Base-by-base conservation (phyloP, 768 basidiomycete species). In the Dictyophora rubrovolvata region DNA sequence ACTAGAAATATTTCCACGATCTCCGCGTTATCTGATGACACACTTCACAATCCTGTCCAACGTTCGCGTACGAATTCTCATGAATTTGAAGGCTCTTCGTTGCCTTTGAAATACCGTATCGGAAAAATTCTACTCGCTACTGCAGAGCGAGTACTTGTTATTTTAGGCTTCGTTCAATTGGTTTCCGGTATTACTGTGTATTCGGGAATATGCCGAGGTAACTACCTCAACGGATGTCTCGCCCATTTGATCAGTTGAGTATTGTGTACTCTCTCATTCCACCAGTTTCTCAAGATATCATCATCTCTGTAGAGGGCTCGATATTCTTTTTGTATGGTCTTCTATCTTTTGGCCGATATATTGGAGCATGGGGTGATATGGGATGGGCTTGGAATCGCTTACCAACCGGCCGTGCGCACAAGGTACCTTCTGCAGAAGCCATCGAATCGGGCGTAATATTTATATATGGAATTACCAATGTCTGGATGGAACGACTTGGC, bases 401-500 rank as follows among this genome's bases (percentile, higher is more conserved):
- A 0, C 86, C 84, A 0, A 65, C 10, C 50, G 72, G 3, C 51
- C 52, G 37, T 23, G 35, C 18, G 53, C 73, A 74, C 20, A 71
- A 73, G 21, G 73, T 73, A 49, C 75, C 79, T 8, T 82, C 84
- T 7, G 88, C 85, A 5, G 89, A 92, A 69, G 86, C 89, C 56
- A 76, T 84, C 59, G 90, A 93, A 70, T 89, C 85, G 0, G 66
- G 76, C 10, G 78, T 91, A 54, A 93, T 97, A 65, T 94, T 94
- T 72, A 35, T 84, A 0, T 98, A 97, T 68, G 94, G 94, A 8
- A 76, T 81, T 35, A 87, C 91, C 48, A 95, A 98, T 68, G 92
- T 88, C 16, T 98, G 92, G 91, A 92, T 97, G 89, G 95, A 98
- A 72, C 81, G 95, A 47, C 89, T 95, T 63, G 94, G 93, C 2